Conservation (phyloP, 1,284 basidiomycete species). For the Rhodotorula sp. region DNA sequence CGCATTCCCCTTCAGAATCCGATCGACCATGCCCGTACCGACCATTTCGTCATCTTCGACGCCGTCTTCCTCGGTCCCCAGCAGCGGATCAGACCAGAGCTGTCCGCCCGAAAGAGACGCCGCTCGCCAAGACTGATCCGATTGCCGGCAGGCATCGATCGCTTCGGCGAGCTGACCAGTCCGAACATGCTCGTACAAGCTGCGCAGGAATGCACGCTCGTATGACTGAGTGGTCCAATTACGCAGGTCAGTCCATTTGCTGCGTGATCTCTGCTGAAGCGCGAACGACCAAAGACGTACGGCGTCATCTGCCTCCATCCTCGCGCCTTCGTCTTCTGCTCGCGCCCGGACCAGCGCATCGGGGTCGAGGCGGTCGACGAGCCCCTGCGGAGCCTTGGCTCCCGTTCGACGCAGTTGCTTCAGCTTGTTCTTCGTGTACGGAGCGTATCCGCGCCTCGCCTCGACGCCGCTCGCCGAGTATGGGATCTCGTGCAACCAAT, state of each 20-base stretch:
- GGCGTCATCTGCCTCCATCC: slow-evolving; percentile 67
- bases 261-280: no score
- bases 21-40: slow-evolving; percentile 50
- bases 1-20: slow-evolving; percentile 75
- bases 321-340: slow-evolving; percentile 51
- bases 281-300: slow-evolving; percentile 49
- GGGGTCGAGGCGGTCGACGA: slow-evolving; percentile 70
- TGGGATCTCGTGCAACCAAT: slow-evolving; percentile 71
- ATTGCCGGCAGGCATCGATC: slow-evolving; percentile 73
- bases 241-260: no score
- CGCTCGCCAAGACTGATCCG: slow-evolving; percentile 87
- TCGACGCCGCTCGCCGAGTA: slow-evolving; percentile 62
- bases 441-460: slow-evolving; percentile 72
- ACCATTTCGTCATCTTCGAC: slow-evolving; percentile 55
- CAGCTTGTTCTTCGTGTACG: slow-evolving; percentile 71
- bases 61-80: slow-evolving; percentile 55
- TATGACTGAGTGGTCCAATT: slow-evolving; percentile 57
- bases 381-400: slow-evolving; percentile 45
- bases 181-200: slow-evolving; percentile 72
- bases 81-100: slow-evolving; percentile 68
- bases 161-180: slow-evolving; percentile 80
- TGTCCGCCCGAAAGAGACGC: slow-evolving; percentile 76
- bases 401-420: slow-evolving; percentile 64
- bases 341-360: slow-evolving; percentile 59
- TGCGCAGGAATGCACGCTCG: slow-evolving; percentile 70